These are phyloP conservation scores for Microsporum audouinii DNA, from an alignment of 2,329 filamentous ascomycete species.

Conservation along the genomic window DNA sequence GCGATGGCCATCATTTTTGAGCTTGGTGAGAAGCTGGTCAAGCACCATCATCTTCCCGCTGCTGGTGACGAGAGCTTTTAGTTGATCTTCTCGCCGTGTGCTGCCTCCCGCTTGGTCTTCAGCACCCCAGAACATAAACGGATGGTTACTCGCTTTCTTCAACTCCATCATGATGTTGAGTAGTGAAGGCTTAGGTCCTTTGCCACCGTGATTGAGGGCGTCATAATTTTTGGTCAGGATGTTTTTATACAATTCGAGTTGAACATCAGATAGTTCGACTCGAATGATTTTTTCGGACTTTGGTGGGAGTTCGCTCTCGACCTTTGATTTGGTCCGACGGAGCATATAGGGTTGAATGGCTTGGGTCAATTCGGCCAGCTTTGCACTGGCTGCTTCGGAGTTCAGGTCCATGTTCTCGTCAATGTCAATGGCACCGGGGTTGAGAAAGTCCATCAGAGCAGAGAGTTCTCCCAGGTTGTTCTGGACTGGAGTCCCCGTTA, in stretches of 20 bases:
- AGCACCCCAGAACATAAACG: slow-evolving; percentile 91
- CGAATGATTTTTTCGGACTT: slow-evolving; percentile 99
- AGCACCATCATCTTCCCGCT: slow-evolving; percentile 99
- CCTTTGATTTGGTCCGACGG: slow-evolving; percentile 90
- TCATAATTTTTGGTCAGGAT: slow-evolving; percentile 94
- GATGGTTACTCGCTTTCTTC: slow-evolving; percentile 98
- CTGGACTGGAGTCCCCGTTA: slow-evolving; percentile 94
- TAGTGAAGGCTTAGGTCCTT: slow-evolving; percentile 85
- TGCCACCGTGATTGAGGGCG: slow-evolving; percentile 78
- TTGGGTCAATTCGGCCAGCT: slow-evolving; percentile 73
- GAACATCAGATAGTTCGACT: slow-evolving; percentile 89
- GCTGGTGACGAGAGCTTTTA: slow-evolving; percentile 87
- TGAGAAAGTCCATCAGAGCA: slow-evolving; percentile 88
- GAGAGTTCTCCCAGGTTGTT: slow-evolving; percentile 91
- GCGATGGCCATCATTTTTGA: slow-evolving; percentile 86
- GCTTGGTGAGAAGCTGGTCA: slow-evolving; percentile 84
- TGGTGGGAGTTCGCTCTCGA: slow-evolving; percentile 88
- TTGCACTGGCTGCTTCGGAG: slow-evolving; percentile 69
- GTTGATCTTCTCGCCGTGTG: slow-evolving; percentile 71
- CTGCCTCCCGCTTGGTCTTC: slow-evolving; percentile 77
- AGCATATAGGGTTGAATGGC: slow-evolving; percentile 90
- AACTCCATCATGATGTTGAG: slow-evolving; percentile 99
- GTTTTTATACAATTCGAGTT: slow-evolving; percentile 97
- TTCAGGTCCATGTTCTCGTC: slow-evolving; percentile 83
- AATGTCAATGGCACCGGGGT: slow-evolving; percentile 84